Base-by-base conservation (phyloP, 164 flowering plant genomes). In the Liriodendron chinense region DNA sequence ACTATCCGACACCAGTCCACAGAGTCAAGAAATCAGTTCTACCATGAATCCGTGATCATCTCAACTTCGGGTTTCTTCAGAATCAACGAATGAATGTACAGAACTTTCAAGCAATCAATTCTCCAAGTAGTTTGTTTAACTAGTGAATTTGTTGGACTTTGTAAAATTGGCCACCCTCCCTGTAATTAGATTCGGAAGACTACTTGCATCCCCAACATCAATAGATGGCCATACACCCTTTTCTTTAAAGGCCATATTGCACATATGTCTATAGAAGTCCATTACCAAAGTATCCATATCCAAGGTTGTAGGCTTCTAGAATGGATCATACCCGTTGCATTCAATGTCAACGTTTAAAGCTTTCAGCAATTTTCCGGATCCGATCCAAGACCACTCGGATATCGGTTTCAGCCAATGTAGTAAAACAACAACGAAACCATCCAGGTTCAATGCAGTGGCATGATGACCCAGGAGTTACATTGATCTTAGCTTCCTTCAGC, bases 371-470 rank as follows among this genome's bases (percentile, higher is more conserved):
- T 81, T 77, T 88, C 72, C 80, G 87, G 75, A 96, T 87, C 34
- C 98, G 88, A 70, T 87, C 88, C 86, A 96, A 85, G 23, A 94
- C 92, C 69, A 89, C 83, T 77, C 91, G 90, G 73, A 96, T 83
- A 71, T 96, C 95, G 47, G 76, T 82, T 66, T 92, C 94, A 0
- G 84, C 80, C 83, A 92, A 82, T 25, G 85, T 79, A 8, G 89
- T 75, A 80, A 94, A 89, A 86, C 98, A 91, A 74, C 81, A 89
- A 28, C 93, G 71, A 77, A 96, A 96, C 99, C 98, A 96, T 65
- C 98, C 98, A 8, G 97, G 98, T 82, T 94, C 99, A 57, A 96
- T 91, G 74, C 95, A 96, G 69, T 96, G 98, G 83, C 99, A 96
- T 25, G 80, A 82, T 25, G 97, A 90, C 12, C 99, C 99, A 1